A percentile compares a stretch with the other conserved stretches of the same genome.
These are phyloP conservation scores for Xylaria sp. DNA, from an alignment of 2,329 filamentous ascomycete genomes.

Conservation along the genomic window DNA sequence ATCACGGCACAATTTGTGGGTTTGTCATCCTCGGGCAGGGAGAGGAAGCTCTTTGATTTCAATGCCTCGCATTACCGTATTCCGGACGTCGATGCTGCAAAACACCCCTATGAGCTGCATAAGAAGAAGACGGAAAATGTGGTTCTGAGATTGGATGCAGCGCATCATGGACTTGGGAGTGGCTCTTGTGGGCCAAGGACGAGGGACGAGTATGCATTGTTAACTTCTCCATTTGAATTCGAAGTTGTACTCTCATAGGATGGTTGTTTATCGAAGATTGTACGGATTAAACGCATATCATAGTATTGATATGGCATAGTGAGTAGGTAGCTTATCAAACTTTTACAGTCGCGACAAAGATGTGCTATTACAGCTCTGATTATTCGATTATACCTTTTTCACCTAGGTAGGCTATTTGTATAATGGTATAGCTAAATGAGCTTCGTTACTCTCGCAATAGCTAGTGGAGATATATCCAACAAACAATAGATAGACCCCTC, in stretches of 20 bases:
- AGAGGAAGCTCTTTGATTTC: slow-evolving; percentile 62
- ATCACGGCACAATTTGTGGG: slow-evolving; percentile 46
- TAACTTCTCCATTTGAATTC: slow-evolving; percentile 54
- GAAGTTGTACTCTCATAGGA: slow-evolving; percentile 51
- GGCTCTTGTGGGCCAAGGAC: slow-evolving; percentile 70
- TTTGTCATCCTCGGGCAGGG: slow-evolving; percentile 43
- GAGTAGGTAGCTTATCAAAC: no score
- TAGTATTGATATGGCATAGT: no score
- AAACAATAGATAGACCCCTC: no score
- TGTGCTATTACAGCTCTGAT: no score
- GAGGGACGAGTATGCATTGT: slow-evolving; percentile 58
- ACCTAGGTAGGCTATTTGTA: no score
- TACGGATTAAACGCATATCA: no score
- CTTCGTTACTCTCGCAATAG: no score
- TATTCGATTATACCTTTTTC: no score
- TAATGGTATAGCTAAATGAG: no score
- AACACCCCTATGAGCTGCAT: slow-evolving; percentile 71
- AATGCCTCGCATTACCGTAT: slow-evolving; percentile 64
- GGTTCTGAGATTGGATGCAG: slow-evolving; percentile 66
- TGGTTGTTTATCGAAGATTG: neutral
- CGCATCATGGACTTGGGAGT: slow-evolving; percentile 71
- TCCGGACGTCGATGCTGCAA: slow-evolving; percentile 64
- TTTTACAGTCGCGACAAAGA: no score
- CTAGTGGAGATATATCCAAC: no score
- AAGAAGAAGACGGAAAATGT: slow-evolving; percentile 63